Evolutionary conservation across 139 green algal species (phyloP).

Genomic region (Dunaliella sp.): DNA sequence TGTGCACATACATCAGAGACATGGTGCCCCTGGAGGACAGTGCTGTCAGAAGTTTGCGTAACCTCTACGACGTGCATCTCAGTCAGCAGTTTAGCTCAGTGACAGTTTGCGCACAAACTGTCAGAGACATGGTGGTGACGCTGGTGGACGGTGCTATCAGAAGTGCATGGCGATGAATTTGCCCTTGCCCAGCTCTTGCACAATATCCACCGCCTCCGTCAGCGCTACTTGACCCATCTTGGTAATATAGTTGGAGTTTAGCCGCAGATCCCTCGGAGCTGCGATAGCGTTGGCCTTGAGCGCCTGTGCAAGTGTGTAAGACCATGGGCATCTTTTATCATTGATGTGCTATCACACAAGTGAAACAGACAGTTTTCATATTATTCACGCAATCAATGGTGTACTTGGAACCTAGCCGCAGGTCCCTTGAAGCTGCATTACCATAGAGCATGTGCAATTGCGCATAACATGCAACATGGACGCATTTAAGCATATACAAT

Average conservation of each 20-base stretch:
- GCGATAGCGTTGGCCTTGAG: conserved; percentile 87
- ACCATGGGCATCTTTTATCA: too few species aligned
- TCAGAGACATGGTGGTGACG: background rate
- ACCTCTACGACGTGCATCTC: too few species aligned
- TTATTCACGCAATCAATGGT: too few species aligned
- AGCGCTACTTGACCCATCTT: conserved; percentile 87
- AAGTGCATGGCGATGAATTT: conserved; percentile 78
- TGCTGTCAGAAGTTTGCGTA: too few species aligned
- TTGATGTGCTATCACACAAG: background rate
- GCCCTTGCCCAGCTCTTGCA: conserved; percentile 84
- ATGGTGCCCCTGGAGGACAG: too few species aligned
- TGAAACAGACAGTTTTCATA: background rate
- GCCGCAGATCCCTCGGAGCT: conserved; percentile 77
- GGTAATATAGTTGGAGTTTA: conserved; percentile 95
- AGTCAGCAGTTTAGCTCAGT: too few species aligned
- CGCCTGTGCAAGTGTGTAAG: conserved; percentile 35
- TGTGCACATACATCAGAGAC: too few species aligned
- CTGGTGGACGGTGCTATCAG: conserved; percentile 34
- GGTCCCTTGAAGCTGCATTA: background rate
- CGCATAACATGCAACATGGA: too few species aligned
- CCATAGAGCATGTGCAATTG: too few species aligned
- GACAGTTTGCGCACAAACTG: too few species aligned
- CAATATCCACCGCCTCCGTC: conserved; percentile 91
- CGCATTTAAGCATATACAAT: too few species aligned
- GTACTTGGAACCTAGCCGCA: too few species aligned